Conservation (phyloP, 768 basidiomycete species). For the Rhizopogon rudus region DNA sequence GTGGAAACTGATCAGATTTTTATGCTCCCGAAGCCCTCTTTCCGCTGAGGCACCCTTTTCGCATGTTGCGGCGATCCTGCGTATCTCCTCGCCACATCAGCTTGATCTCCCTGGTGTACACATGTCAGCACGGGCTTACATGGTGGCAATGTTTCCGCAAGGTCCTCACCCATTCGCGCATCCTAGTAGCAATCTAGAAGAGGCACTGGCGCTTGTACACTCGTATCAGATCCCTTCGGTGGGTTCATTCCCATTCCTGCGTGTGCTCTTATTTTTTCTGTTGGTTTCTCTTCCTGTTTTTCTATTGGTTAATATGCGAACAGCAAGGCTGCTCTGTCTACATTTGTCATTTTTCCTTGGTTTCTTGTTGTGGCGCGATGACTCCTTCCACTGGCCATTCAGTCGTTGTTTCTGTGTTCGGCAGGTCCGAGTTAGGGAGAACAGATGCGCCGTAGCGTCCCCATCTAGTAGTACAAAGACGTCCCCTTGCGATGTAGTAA, state of each 20-base stretch:
- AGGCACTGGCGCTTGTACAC: constrained; percentile 49
- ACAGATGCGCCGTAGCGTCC: no score
- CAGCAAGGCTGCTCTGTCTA: not conserved
- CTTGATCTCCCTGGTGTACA: constrained; percentile 57
- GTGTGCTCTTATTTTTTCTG: not conserved
- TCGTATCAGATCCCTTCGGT: constrained; percentile 46
- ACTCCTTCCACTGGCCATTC: not conserved
- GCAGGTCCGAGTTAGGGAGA: not conserved
- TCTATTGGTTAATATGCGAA: no score
- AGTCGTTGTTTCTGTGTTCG: no score
- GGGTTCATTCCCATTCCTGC: constrained; percentile 19
- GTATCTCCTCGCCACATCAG: constrained; percentile 49
- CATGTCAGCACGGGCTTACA: constrained; percentile 32
- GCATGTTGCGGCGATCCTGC: constrained; percentile 50
- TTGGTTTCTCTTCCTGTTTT: not conserved
- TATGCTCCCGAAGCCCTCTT: constrained; percentile 37
- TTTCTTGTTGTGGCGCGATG: not conserved
- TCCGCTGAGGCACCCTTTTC: constrained; percentile 37
- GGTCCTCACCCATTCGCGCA: constrained; percentile 39
- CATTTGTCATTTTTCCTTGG: not conserved
- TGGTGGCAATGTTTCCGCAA: constrained; percentile 46
- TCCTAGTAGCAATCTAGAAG: constrained; percentile 38
- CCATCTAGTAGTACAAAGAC: not conserved
- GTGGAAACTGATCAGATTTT: not conserved
- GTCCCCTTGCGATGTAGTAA: not conserved